These are phyloP conservation scores for Aspergillus sergii DNA, from an alignment of 2,329 filamentous ascomycete species.

Conservation along the genomic window DNA sequence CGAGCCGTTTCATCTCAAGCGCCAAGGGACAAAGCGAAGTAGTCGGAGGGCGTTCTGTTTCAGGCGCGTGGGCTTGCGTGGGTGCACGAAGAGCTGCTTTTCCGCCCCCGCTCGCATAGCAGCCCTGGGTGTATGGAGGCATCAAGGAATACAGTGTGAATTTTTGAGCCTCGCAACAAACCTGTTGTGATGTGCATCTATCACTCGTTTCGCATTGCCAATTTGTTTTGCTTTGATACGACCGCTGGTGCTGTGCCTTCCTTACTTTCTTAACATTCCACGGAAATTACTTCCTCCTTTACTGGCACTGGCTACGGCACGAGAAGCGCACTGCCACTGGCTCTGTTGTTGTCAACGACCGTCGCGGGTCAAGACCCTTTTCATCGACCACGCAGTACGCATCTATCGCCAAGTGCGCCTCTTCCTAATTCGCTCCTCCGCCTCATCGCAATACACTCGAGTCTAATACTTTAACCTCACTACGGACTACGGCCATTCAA, in stretches of 20 bases:
- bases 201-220: constrained; percentile 17
- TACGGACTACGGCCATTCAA: not conserved
- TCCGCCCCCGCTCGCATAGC: constrained; percentile 2
- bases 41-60: constrained; percentile 16
- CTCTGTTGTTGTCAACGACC: constrained; percentile 18
- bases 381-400: not conserved
- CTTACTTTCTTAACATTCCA: constrained; percentile 33
- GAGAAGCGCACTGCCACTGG: constrained; percentile 19
- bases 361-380: constrained; percentile 9
- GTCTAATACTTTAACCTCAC: not conserved
- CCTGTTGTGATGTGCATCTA: constrained; percentile 33
- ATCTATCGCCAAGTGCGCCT: not conserved
- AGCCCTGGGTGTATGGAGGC: constrained; percentile 19
- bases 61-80: constrained; percentile 18
- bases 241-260: constrained; percentile 23
- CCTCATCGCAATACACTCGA: not conserved
- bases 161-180: constrained; percentile 25
- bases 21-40: constrained; percentile 9
- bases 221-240: constrained; percentile 23
- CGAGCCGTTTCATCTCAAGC: constrained; percentile 18
- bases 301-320: constrained; percentile 16
- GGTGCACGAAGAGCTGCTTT: constrained; percentile 14
- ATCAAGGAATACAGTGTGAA: constrained; percentile 17
- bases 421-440: constrained; percentile 7
- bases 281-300: constrained; percentile 15